Evolutionary conservation across 75 land plant species (phyloP).

Genomic region (Cryptomeria japonica): DNA sequence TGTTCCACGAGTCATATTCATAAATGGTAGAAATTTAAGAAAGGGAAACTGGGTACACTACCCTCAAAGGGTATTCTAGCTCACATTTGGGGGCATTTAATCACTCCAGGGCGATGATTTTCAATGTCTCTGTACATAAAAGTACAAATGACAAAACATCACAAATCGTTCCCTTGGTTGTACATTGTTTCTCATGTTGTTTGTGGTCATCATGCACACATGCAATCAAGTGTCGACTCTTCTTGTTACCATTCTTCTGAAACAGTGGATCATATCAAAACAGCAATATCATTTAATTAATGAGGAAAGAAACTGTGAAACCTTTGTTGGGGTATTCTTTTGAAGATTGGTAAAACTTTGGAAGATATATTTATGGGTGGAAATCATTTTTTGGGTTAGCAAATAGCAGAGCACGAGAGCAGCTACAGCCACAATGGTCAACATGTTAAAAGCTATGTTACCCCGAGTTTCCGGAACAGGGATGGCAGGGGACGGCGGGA

Average conservation of each 20-base stretch:
- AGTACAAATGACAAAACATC: neutral
- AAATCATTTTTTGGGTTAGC: neutral
- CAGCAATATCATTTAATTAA: neutral
- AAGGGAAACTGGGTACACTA: neutral
- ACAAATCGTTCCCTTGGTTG: neutral
- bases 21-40: neutral
- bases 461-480: too few relatives aligned
- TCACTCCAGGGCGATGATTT: neutral
- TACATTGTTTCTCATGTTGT: neutral
- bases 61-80: neutral
- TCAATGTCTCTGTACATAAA: neutral
- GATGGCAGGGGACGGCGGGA: too few relatives aligned
- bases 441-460: neutral
- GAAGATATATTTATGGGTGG: neutral
- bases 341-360: neutral
- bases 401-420: neutral
- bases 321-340: neutral
- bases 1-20: neutral
- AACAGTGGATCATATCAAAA: neutral
- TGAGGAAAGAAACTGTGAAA: neutral
- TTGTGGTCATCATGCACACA: neutral
- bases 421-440: neutral
- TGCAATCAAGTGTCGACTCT: neutral
- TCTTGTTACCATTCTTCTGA: neutral
- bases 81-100: neutral